Conservation (phyloP, 306 rosid genomes). For the Lathyrus sativus region DNA sequence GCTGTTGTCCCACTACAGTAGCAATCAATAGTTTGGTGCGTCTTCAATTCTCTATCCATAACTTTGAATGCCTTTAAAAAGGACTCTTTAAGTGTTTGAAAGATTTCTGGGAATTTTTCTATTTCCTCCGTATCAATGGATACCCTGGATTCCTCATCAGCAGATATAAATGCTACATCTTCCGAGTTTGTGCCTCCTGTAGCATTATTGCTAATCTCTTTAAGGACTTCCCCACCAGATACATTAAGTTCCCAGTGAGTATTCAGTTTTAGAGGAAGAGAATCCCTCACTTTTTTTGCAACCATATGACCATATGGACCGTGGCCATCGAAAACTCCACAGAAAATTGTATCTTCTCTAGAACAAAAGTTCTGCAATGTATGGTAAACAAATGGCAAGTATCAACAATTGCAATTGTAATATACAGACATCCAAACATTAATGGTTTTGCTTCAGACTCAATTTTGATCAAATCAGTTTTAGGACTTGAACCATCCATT, state of each 20-base stretch:
- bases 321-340: slow-evolving; percentile 99
- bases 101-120: slow-evolving; percentile 71
- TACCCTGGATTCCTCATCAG: slow-evolving; percentile 65
- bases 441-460: not conserved
- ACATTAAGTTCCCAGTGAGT: slow-evolving; percentile 76
- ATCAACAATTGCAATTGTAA: slow-evolving; percentile 11
- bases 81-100: slow-evolving; percentile 76
- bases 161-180: slow-evolving; percentile 59
- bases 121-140: slow-evolving; percentile 64
- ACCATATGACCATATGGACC: slow-evolving; percentile 99
- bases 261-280: slow-evolving; percentile 88
- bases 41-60: slow-evolving; percentile 90
- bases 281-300: slow-evolving; percentile 97
- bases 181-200: slow-evolving; percentile 73
- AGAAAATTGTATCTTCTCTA: slow-evolving; percentile 74
- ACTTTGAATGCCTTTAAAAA: slow-evolving; percentile 82
- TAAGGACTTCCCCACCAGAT: slow-evolving; percentile 65
- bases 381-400: slow-evolving; percentile 30
- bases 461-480: slow-evolving; percentile 1
- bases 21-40: slow-evolving; percentile 71
- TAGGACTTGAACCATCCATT: slow-evolving; percentile 17
- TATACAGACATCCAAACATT: not conserved
- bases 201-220: slow-evolving; percentile 63
- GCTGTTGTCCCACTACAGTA: slow-evolving; percentile 99
- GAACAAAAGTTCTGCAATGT: slow-evolving; percentile 81